These are phyloP conservation scores for Pleurotus salmoneostramineus DNA, from an alignment of 768 basidiomycete species.

Conservation along the genomic window DNA sequence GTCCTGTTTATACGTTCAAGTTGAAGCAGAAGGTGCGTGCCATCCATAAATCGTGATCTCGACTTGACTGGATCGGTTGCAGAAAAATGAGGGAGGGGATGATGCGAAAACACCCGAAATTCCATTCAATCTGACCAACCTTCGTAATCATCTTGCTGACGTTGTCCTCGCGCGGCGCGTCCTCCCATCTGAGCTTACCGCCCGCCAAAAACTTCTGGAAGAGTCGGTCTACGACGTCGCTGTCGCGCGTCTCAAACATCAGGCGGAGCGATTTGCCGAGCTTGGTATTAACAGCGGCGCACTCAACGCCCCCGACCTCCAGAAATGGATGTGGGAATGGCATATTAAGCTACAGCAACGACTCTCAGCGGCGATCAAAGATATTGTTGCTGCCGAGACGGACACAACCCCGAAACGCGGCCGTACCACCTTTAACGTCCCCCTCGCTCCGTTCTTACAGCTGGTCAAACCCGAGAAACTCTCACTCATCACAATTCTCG, in stretches of 20 bases:
- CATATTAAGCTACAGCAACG: constrained; percentile 53
- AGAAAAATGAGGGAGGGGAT: constrained; percentile 14
- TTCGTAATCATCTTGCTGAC: constrained; percentile 65
- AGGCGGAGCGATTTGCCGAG: constrained; percentile 52
- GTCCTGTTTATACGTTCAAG: constrained; percentile 46
- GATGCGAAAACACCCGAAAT: constrained; percentile 31
- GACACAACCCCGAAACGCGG: neutral
- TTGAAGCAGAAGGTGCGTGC: constrained; percentile 21
- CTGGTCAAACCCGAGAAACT: constrained; percentile 76
- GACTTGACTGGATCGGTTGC: neutral
- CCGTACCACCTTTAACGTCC: neutral
- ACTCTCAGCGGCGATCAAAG: constrained; percentile 46
- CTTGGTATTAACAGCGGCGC: constrained; percentile 49
- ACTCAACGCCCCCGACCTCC: constrained; percentile 48
- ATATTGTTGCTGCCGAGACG: constrained; percentile 35
- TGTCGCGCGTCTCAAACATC: constrained; percentile 60
- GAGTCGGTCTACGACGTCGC: constrained; percentile 85
- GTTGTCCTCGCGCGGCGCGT: constrained; percentile 61
- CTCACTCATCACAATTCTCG: constrained; percentile 85
- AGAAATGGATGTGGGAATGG: constrained; percentile 87
- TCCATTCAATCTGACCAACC: constrained; percentile 72
- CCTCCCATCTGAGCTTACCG: constrained; percentile 60
- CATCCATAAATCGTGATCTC: neutral
- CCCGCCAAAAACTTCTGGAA: constrained; percentile 81
- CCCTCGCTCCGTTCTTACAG: constrained; percentile 66